Percentiles rank a stretch among this genome's conserved stretches.
These are phyloP conservation scores for Cladophialophora yegresii DNA, from an alignment of 2,329 filamentous ascomycete genomes.

Conservation along the genomic window DNA sequence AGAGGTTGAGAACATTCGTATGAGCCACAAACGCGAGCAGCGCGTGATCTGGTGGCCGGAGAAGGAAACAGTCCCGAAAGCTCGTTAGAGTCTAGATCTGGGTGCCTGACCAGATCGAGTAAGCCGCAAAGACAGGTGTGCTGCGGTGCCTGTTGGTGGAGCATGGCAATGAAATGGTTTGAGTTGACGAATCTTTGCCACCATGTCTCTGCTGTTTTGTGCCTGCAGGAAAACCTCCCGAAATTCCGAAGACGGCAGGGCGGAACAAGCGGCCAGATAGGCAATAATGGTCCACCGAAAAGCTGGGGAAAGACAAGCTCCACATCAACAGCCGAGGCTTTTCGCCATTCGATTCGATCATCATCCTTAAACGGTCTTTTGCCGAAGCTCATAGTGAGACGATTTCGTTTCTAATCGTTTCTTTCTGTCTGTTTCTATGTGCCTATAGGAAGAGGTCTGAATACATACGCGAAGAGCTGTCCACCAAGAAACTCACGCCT, in stretches of 20 bases:
- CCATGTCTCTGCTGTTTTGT: neutral
- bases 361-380: neutral
- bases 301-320: conserved; percentile 1
- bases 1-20: conserved; percentile 16
- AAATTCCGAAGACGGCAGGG: neutral
- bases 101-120: neutral
- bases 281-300: neutral
- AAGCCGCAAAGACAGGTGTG: neutral
- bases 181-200: neutral
- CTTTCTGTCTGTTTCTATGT: neutral
- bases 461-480: neutral
- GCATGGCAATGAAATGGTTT: neutral
- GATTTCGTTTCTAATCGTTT: neutral
- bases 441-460: neutral
- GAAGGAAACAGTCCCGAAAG: neutral
- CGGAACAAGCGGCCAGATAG: neutral
- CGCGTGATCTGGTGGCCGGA: conserved; percentile 15
- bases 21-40: conserved; percentile 18
- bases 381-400: neutral
- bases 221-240: neutral
- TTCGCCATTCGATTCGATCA: neutral
- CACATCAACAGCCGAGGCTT: neutral
- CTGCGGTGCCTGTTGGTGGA: neutral
- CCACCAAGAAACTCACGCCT: neutral
- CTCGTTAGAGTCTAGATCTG: neutral